Conservation (phyloP, 129 eudicot genomes). For the Flaveria sonorensis region DNA sequence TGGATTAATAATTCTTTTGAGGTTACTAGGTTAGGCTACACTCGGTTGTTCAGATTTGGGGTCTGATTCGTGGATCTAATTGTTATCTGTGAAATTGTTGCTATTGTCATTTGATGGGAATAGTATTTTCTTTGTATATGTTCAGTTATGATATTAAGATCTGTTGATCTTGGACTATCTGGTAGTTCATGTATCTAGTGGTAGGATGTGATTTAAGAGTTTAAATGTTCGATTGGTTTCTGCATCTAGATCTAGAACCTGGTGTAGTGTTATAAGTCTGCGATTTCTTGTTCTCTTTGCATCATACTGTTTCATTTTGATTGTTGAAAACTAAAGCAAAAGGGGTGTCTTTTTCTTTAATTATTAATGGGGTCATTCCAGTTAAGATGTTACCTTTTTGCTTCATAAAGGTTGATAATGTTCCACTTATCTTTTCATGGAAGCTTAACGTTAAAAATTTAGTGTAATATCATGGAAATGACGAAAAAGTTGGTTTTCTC, state of each 20-base stretch:
- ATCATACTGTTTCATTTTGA: not conserved
- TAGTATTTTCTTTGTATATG: not conserved
- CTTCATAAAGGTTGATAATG: conserved; percentile 20
- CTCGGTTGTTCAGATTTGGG: not conserved
- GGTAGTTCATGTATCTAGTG: not conserved
- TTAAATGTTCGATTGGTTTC: conserved; percentile 1
- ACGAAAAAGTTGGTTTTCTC: conserved; percentile 21
- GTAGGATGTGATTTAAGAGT: conserved; percentile 18
- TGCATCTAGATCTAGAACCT: conserved; percentile 29
- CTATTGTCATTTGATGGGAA: not conserved
- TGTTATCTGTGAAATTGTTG: not conserved
- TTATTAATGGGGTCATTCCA: conserved; percentile 30
- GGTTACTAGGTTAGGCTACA: not conserved
- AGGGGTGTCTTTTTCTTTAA: conserved; percentile 17
- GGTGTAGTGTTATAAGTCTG: not conserved
- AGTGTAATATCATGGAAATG: not conserved
- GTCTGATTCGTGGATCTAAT: conserved; percentile 10
- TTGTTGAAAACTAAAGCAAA: conserved; percentile 21
- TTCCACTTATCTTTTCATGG: conserved; percentile 14
- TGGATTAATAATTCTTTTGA: not conserved
- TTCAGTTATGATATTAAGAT: not conserved
- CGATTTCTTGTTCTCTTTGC: not conserved
- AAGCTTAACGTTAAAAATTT: conserved; percentile 20
- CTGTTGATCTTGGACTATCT: conserved; percentile 5
- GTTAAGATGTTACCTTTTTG: conserved; percentile 33